phyloP scores from a whole-genome alignment of 805 yeast species.

The Candida anglica region DNA sequence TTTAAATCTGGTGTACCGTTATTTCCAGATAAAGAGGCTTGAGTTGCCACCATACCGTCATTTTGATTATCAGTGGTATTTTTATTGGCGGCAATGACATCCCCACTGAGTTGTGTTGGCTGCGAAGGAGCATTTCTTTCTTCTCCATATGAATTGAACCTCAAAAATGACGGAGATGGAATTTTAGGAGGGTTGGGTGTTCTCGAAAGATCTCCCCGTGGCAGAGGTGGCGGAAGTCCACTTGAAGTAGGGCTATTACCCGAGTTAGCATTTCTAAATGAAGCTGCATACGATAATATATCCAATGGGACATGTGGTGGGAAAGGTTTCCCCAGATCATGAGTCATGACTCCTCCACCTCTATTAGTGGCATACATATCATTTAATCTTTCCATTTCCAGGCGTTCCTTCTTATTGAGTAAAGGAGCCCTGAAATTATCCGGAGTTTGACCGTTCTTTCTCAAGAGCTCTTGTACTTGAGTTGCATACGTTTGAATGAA shows the following conservation, averaged over 20 bases:
- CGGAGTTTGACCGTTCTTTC: slow-evolving; percentile 19
- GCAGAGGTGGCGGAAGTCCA: too few relatives aligned
- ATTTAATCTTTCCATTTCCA: slow-evolving; percentile 16
- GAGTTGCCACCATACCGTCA: too few relatives aligned
- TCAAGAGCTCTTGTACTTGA: slow-evolving; percentile 40
- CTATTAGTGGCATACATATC: slow-evolving; percentile 4
- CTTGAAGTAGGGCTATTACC: neutral
- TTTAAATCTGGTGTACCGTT: neutral
- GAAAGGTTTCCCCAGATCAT: slow-evolving; percentile 5
- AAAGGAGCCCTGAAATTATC: slow-evolving; percentile 13
- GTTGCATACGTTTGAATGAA: slow-evolving; percentile 60
- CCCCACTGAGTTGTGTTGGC: too few relatives aligned
- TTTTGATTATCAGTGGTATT: neutral
- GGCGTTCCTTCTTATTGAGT: slow-evolving; percentile 11
- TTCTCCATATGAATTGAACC: too few relatives aligned
- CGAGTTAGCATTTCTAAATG: slow-evolving; percentile 18
- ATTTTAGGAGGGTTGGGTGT: neutral
- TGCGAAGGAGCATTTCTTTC: neutral
- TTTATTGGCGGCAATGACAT: too few relatives aligned
- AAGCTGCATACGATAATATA: slow-evolving; percentile 38
- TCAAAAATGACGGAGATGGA: neutral
- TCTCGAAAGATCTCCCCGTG: neutral
- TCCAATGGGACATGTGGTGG: slow-evolving; percentile 31
- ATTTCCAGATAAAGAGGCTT: neutral
- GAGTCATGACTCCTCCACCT: slow-evolving; percentile 5